Percentiles rank a stretch among this genome's conserved stretches.
Evolutionary conservation across 495 filamentous ascomycete genomes (phyloP).

Genomic region (Podospora fimiseda): DNA sequence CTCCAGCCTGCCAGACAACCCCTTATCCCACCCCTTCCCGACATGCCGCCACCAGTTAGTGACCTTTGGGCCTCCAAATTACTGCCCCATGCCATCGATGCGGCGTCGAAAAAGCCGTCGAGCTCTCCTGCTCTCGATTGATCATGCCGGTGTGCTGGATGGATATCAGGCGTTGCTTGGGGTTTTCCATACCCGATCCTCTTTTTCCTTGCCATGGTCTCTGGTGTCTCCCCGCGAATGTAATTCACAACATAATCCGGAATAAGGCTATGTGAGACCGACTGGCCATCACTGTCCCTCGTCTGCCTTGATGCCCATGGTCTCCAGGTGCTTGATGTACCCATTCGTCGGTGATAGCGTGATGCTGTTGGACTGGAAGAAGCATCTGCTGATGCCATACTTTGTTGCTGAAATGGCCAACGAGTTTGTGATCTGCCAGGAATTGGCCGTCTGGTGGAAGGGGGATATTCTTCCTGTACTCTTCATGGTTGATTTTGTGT

Average conservation of each 20-base stretch:
- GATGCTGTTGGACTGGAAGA: conserved; percentile 12
- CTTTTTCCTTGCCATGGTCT: conserved; percentile 35
- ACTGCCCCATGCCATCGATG: conserved; percentile 16
- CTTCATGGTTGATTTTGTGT: conserved; percentile 3
- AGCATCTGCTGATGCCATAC: conserved; percentile 16
- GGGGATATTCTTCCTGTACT: conserved; percentile 8
- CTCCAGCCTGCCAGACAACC: conserved; percentile 29
- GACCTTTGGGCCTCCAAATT: conserved; percentile 1
- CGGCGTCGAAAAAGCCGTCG: conserved; percentile 19
- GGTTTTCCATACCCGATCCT: conserved; percentile 23
- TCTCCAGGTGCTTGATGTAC: conserved; percentile 10
- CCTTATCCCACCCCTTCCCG: conserved; percentile 12
- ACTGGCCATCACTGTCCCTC: conserved; percentile 3
- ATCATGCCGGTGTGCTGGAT: conserved; percentile 9
- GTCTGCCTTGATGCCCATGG: conserved; percentile 27
- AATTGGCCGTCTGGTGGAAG: conserved; percentile 4
- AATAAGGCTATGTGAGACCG: conserved; percentile 19
- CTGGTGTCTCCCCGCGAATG: conserved; percentile 35
- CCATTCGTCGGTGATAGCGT: conserved; percentile 8
- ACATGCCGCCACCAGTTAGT: not conserved
- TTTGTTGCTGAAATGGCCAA: conserved; percentile 36
- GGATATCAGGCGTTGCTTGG: conserved; percentile 4
- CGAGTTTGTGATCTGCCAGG: conserved; percentile 20
- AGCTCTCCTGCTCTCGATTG: conserved; percentile 33
- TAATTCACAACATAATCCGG: conserved; percentile 44